Base-by-base conservation (phyloP, 1,139 yeast species). In the Casaregolazyma lundiana region DNA sequence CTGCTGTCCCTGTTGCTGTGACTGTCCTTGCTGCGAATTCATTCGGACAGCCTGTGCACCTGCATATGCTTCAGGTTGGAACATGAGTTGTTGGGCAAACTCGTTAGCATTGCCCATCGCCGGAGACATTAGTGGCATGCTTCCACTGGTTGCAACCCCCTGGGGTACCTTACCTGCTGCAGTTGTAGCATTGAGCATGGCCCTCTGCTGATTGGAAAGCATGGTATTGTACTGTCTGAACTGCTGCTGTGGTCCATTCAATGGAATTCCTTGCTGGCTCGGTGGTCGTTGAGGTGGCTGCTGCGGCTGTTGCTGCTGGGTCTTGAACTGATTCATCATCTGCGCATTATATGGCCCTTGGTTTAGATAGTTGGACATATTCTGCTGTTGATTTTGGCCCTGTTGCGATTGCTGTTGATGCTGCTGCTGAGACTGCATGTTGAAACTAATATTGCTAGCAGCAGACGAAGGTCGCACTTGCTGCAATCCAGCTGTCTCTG, bases 301-400 rank as follows among this genome's bases (percentile, higher is more conserved):
- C 24, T 41, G 45, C 21, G 19, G 45, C 39, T 41, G 44, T 11
- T 41, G 38, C 24, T 35, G 47, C 35, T 54, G 58, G 15, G 46
- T 46, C 44, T 57, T 57, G 46, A 58, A 48, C 43, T 57, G 61
- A 35, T 53, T 58, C 50, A 59, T 55, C 55, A 57, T 50, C 43
- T 58, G 62, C 2, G 59, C 52, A 44, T 52, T 56, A 43, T 53
- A 56, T 9, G 51, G 53, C 15, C 34, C 44, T 34, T 51, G 52
- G 34, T 43, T 50, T 29, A 50, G 47, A 24, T 42, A 47, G 37
- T 47, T 48, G 38, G 46, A 45, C 54, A 53, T 51, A 54, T 55
- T 51, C 39, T 55, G 63, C 39, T 56, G 62, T 26, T 42, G 52
- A 26, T 6, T 4, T 26, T 26, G 32, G 15, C 32, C 32, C 39